Evolutionary conservation across 495 filamentous ascomycete genomes (phyloP), one percentile per base, ranked within the genome.

Genomic region (Extremus antarcticus): DNA sequence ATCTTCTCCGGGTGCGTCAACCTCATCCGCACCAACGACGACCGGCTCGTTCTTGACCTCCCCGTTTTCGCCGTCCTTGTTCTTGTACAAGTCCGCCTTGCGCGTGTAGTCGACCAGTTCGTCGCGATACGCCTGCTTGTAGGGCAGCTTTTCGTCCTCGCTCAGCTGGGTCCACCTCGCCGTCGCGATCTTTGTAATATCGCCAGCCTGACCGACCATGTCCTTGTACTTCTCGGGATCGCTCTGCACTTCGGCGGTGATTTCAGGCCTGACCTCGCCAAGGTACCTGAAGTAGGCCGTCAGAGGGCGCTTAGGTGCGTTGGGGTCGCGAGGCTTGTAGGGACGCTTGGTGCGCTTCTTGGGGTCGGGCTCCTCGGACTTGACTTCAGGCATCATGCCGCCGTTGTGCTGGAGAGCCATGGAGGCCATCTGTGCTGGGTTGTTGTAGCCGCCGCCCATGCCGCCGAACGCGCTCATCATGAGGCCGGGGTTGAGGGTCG

Each of bases 271-370:
- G 43, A 88, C 89, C 32, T 81, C 81, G 62, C 92, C 82, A 75
- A 92, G 88, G 73, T 86, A 97, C 32, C 96, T 73, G 74, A 98
- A 95, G 72, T 89, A 96, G 0, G 92, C 89, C 17, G 92, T 96
- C 58, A 95, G 67, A 20, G 92, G 88, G 17, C 90, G 80, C 78
- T 95, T 95, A 49, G 92, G 92, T 13, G 90, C 88, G 66, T 95
- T 94, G 55, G 91, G 91, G 68, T 98, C 94, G 74, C 87, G 87
- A 67, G 88, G 57, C 56, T 60, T 66, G 53, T 66, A 59, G 13
- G 43, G 25, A 24, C 63, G 87, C 75, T 86, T 87, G 75, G 84
- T 88, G 50, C 73, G 71, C 24, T 21, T 40, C 2, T 53, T 40
- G 47, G 17, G 10, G 8, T 52, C 47, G 46, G 17, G 10, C 13